Conservation (phyloP, 345 rosid species). For the Gossypium arboreum region DNA sequence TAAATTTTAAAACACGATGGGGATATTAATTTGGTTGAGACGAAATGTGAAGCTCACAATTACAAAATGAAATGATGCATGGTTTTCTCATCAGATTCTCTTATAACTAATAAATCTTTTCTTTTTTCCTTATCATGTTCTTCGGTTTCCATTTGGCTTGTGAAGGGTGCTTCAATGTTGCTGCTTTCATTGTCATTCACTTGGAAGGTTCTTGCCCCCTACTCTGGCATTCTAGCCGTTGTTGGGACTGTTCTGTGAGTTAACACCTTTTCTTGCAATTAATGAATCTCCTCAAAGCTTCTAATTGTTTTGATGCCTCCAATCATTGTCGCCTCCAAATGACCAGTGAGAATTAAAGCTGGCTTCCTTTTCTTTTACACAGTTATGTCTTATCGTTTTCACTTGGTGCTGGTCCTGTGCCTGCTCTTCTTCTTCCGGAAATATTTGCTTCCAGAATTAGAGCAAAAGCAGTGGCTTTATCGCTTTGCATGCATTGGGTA, state of each 20-base stretch:
- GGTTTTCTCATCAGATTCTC: neutral
- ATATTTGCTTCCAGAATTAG: conserved; percentile 94
- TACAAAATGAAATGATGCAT: neutral
- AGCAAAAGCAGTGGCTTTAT: conserved; percentile 93
- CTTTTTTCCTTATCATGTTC: conserved; percentile 2
- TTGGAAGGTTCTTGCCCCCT: conserved; percentile 88
- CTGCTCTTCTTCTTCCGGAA: conserved; percentile 97
- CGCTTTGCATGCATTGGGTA: conserved; percentile 98
- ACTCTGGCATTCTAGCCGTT: conserved; percentile 89
- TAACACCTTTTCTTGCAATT: neutral
- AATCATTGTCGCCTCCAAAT: neutral
- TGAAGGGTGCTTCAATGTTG: conserved; percentile 88
- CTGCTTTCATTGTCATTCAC: conserved; percentile 89
- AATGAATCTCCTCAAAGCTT: neutral
- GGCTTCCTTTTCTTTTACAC: conserved; percentile 22
- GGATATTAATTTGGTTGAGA: neutral
- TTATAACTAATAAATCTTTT: neutral
- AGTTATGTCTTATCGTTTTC: conserved; percentile 96
- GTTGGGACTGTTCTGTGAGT: conserved; percentile 96
- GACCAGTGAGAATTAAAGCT: conserved; percentile 11
- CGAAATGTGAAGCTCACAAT: neutral
- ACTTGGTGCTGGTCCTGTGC: conserved; percentile 99
- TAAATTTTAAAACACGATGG: neutral
- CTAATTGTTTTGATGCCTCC: neutral
- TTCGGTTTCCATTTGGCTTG: conserved; percentile 4